A percentile compares a stretch with the other conserved stretches of the same genome.
Evolutionary conservation across 305 asterid species (phyloP).

Genomic region (Fraxinus latifolia): DNA sequence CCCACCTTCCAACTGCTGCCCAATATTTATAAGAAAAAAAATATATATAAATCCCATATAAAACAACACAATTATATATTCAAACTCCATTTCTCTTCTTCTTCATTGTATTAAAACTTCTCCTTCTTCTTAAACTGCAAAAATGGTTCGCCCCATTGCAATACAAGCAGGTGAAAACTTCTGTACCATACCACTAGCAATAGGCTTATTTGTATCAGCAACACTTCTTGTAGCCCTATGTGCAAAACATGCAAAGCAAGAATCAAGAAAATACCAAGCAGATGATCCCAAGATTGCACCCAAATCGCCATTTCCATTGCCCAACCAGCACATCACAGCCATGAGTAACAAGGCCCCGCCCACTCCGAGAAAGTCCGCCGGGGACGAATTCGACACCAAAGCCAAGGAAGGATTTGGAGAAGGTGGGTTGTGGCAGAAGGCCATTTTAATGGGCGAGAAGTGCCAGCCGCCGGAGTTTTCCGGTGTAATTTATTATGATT

Average conservation of each 20-base stretch:
- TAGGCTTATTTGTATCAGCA: constrained; percentile 54
- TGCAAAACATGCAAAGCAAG: constrained; percentile 46
- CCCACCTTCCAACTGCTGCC: constrained; percentile 38
- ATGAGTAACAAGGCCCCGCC: constrained; percentile 29
- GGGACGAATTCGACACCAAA: not conserved
- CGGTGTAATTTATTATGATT: constrained; percentile 68
- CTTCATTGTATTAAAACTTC: not conserved
- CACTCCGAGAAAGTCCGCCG: constrained; percentile 28
- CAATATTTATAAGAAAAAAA: constrained; percentile 1
- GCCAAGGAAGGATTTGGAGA: constrained; percentile 26
- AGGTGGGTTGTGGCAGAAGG: constrained; percentile 71
- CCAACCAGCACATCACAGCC: constrained; percentile 37
- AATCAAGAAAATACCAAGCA: constrained; percentile 19
- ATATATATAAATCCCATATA: not conserved
- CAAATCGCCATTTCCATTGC: constrained; percentile 26
- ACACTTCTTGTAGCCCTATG: constrained; percentile 53
- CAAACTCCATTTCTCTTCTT: not conserved
- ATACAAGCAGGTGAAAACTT: constrained; percentile 21
- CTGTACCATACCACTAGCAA: constrained; percentile 43
- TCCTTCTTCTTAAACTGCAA: not conserved
- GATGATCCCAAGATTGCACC: constrained; percentile 24
- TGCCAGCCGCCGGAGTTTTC: constrained; percentile 81
- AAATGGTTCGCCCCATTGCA: constrained; percentile 57
- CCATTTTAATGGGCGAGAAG: constrained; percentile 78
- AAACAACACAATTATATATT: not conserved